Conservation (phyloP, 805 yeast genomes). For the Saturnispora dispora region DNA sequence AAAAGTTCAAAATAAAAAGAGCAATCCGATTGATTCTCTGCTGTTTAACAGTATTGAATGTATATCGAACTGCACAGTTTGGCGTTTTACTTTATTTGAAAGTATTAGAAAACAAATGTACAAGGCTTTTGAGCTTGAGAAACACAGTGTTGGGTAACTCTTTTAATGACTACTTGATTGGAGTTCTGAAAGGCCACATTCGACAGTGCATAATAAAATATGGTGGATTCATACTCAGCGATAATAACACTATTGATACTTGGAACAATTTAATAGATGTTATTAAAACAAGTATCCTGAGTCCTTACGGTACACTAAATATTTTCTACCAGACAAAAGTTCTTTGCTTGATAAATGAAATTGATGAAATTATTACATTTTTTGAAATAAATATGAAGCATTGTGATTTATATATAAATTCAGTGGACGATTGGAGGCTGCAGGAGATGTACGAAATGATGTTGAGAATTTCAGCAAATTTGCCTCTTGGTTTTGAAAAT, state of each 20-base stretch:
- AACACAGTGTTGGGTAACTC: not conserved
- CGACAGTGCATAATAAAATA: conserved; percentile 2
- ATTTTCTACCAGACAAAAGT: conserved; percentile 1
- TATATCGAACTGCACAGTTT: not conserved
- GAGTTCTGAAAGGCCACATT: conserved; percentile 4
- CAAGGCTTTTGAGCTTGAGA: not conserved
- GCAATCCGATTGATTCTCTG: not conserved
- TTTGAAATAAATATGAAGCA: not conserved
- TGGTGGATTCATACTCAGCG: not conserved
- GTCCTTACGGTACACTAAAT: not conserved
- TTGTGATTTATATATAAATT: not conserved
- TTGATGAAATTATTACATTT: conserved; percentile 1
- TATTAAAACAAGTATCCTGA: not conserved
- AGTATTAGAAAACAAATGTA: conserved; percentile 2
- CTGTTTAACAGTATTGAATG: not conserved
- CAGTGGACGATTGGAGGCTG: conserved; percentile 6
- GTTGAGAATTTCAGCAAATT: not conserved
- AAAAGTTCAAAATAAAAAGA: not conserved
- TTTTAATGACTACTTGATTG: not conserved
- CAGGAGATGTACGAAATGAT: conserved; percentile 6
- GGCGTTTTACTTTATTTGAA: conserved; percentile 1
- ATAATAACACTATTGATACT: not conserved
- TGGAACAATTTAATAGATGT: not conserved
- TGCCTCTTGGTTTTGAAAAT: not conserved
- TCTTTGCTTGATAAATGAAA: not conserved